Base-by-base conservation (phyloP, 139 green algal species). In the Trebouxia sp. region DNA sequence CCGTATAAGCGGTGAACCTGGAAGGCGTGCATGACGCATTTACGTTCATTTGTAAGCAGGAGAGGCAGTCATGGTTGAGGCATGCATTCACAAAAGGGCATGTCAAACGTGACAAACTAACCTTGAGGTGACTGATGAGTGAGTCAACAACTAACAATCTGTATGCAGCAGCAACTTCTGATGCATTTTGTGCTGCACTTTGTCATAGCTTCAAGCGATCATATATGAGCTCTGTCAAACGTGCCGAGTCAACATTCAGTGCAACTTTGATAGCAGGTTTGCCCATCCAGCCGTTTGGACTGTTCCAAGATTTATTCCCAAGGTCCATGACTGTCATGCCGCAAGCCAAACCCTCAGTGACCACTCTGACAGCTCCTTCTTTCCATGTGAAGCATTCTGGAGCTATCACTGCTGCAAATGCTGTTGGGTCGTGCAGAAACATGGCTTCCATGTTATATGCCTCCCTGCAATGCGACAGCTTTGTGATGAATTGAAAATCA, bases 261-360 rank as follows among this genome's bases (percentile, higher is more conserved):
- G 92, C 91, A 26, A 95, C 88, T 35, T 88, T 50, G 20, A 92
- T 45, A 24, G 62, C 51, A 5, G 86, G 83, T 51, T 87, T 74
- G 24, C 56, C 86, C 38, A 76, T 79, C 92, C 92, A 95, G 20
- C 72, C 89, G 82, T 94, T 88, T 30, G 66, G 75, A 3, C 83
- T 85, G 65, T 88, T 85, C 89, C 90, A 95, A 17, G 74, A 41
- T 70, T 88, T 89, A 22, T 65, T 48, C 38, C 81, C 83, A 22
- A 67, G 62, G 56, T 96, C 92, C 76, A 93, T 82, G n/a, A 96
- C 84, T 0, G 90, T 95, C 48, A 89, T 82, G 0, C 92, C 92
- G 35, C 79, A 70, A 3, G 77, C 78, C 3, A 90, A 55, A 22
- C 92, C 91, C 7, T 95, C 87, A 3, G 77, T 75, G 20, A 86